Percentiles rank a stretch among this genome's conserved stretches.
phyloP scores from a whole-genome alignment of 345 rosid species.

The Gossypium longicalyx region DNA sequence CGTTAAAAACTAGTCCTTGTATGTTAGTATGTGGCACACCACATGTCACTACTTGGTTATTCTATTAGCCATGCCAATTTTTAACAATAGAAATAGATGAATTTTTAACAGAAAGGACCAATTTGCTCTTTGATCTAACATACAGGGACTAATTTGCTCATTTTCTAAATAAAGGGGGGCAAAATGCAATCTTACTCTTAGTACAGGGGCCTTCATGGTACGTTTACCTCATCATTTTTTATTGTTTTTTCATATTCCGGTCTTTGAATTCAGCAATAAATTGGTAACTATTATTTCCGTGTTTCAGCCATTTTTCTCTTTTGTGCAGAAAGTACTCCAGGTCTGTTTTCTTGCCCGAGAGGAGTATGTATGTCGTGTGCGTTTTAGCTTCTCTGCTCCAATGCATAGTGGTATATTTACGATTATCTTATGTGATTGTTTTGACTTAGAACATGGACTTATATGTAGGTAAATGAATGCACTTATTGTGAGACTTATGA shows the following conservation, averaged over 20 bases:
- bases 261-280: background rate
- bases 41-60: too few species aligned
- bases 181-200: too few species aligned
- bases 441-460: conserved; percentile 8
- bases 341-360: background rate
- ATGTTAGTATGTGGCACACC: too few species aligned
- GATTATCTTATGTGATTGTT: background rate
- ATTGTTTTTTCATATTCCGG: background rate
- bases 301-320: background rate
- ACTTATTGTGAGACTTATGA: background rate
- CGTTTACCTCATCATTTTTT: background rate
- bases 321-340: conserved; percentile 3
- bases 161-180: too few species aligned
- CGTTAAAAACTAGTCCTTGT: too few species aligned
- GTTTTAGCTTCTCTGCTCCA: background rate
- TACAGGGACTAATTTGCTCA: too few species aligned
- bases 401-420: conserved; percentile 1
- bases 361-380: background rate
- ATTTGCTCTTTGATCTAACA: too few species aligned
- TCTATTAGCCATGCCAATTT: too few species aligned
- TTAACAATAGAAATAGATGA: too few species aligned
- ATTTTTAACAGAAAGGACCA: too few species aligned
- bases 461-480: background rate
- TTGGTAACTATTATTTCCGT: background rate
- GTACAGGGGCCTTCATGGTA: too few species aligned